These are phyloP conservation scores for Aspergillus funiculosus DNA, from an alignment of 495 filamentous ascomycete genomes.

Conservation along the genomic window DNA sequence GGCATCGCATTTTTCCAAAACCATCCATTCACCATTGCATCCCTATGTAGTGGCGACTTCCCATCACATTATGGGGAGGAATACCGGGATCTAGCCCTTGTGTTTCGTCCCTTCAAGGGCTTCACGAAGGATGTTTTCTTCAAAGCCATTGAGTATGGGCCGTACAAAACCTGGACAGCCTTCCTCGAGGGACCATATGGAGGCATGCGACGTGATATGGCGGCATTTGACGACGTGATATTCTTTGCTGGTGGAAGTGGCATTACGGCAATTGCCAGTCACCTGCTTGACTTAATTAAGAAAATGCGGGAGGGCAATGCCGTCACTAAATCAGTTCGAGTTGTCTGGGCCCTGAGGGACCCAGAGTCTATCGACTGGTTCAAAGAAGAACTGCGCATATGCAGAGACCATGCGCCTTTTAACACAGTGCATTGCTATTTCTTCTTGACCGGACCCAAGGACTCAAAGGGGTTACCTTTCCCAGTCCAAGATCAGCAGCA, in stretches of 20 bases:
- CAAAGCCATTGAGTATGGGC: slow-evolving; percentile 71
- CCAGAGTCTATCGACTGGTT: slow-evolving; percentile 97
- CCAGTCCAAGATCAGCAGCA: slow-evolving; percentile 57
- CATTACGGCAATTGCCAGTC: slow-evolving; percentile 87
- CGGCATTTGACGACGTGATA: slow-evolving; percentile 88
- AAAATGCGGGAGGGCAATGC: slow-evolving; percentile 90
- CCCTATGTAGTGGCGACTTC: slow-evolving; percentile 79
- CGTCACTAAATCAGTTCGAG: slow-evolving; percentile 80
- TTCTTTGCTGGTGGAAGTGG: slow-evolving; percentile 91
- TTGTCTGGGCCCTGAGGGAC: slow-evolving; percentile 86
- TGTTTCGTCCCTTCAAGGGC: slow-evolving; percentile 85
- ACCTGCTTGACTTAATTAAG: slow-evolving; percentile 86
- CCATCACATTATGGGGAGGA: slow-evolving; percentile 81
- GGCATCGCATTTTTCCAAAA: slow-evolving; percentile 85
- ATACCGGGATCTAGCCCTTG: slow-evolving; percentile 80
- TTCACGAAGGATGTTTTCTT: slow-evolving; percentile 78
- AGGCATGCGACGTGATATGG: slow-evolving; percentile 84
- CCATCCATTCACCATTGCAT: slow-evolving; percentile 93
- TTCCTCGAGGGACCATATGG: slow-evolving; percentile 93
- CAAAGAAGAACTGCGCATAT: slow-evolving; percentile 87
- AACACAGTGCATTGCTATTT: slow-evolving; percentile 88
- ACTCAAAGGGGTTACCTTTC: slow-evolving; percentile 2
- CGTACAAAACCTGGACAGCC: slow-evolving; percentile 80
- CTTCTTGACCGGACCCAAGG: slow-evolving; percentile 61
- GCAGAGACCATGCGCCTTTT: slow-evolving; percentile 74